Evolutionary conservation across 169 alveolate genomes (phyloP), one percentile per base, ranked within the genome.

Genomic region (Plasmodium adleri): DNA sequence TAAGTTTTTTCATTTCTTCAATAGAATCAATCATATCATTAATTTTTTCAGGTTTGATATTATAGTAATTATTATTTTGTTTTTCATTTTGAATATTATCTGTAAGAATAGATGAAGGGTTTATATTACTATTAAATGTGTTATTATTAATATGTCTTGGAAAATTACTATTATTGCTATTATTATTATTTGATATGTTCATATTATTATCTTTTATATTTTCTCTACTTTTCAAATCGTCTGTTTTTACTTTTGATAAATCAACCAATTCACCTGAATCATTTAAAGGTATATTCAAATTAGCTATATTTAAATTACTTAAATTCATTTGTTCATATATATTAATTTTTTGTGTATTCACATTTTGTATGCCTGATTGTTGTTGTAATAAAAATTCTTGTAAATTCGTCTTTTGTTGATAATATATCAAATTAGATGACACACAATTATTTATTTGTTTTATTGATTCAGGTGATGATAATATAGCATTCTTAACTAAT

Each of bases 391-490:
- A 50, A 80, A 67, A 80, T 39, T 80, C 73, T 56, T 80, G 90
- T 32, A 80, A 45, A 54, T 68, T 80, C 56, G 90, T 80, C 45
- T 67, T 59, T 17, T 80, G 90, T 52, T 80, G 78, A 20, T 80
- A 80, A 56, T 80, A 80, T 45, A 52, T 17, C 83, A 80, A 56
- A 52, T 80, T 80, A 3, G 90, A 80, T 6, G 72, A 68, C 2
- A 80, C 90, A 80, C 90, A 80, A 56, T 80, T 80, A 67, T 80
- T 80, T 28, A 80, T 80, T 62, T 80, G 90, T 4, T 80, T 80
- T 6, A 80, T 39, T 1, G 90, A 80, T 67, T 80, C 90, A 32
- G 72, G 59, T 39, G 90, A 80, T 67, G 90, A 66, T 49, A 80
- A 67, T 17, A 80, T 80, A 8, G 90, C 90, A 67, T 80, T 80